Evolutionary conservation across 1,284 basidiomycete species (phyloP).

Genomic region (Cryptococcus neoformans): DNA sequence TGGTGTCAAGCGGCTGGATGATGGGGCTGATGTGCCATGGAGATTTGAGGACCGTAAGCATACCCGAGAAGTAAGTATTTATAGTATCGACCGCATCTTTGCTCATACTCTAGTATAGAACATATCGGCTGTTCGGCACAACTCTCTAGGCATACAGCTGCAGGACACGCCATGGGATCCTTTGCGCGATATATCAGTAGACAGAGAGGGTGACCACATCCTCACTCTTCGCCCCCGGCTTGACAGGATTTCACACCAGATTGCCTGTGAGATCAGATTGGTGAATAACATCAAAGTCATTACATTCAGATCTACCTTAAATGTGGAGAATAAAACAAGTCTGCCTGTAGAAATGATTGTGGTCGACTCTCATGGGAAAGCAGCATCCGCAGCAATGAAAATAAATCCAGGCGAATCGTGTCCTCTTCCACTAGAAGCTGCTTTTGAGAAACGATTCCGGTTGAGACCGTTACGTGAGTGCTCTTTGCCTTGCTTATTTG

Average conservation of each 20-base stretch:
- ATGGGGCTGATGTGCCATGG: slow-evolving; percentile 86
- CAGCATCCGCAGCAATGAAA: slow-evolving; percentile 76
- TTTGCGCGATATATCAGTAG: slow-evolving; percentile 83
- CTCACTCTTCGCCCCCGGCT: slow-evolving; percentile 79
- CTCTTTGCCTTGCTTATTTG: slow-evolving; percentile 2
- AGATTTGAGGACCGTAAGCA: slow-evolving; percentile 96
- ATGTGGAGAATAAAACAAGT: slow-evolving; percentile 86
- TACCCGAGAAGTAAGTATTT: slow-evolving; percentile 73
- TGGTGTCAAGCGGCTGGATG: slow-evolving; percentile 53
- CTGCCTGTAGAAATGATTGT: slow-evolving; percentile 92
- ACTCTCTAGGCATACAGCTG: slow-evolving; percentile 79
- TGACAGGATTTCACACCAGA: slow-evolving; percentile 71
- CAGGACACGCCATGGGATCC: slow-evolving; percentile 89
- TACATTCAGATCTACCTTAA: slow-evolving; percentile 90
- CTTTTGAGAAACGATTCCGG: slow-evolving; percentile 76
- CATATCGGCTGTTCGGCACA: slow-evolving; percentile 71
- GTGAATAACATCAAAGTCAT: slow-evolving; percentile 94
- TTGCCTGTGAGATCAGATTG: slow-evolving; percentile 88
- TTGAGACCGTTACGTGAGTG: slow-evolving; percentile 87
- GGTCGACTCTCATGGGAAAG: slow-evolving; percentile 79
- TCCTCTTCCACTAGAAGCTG: slow-evolving; percentile 86
- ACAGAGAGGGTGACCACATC: slow-evolving; percentile 89
- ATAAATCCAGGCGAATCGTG: slow-evolving; percentile 87
- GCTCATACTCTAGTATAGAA: slow-evolving; percentile 56
- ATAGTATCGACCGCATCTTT: background rate